Conservation (phyloP, 2,329 filamentous ascomycete genomes). For the Zasmidium cellare region DNA sequence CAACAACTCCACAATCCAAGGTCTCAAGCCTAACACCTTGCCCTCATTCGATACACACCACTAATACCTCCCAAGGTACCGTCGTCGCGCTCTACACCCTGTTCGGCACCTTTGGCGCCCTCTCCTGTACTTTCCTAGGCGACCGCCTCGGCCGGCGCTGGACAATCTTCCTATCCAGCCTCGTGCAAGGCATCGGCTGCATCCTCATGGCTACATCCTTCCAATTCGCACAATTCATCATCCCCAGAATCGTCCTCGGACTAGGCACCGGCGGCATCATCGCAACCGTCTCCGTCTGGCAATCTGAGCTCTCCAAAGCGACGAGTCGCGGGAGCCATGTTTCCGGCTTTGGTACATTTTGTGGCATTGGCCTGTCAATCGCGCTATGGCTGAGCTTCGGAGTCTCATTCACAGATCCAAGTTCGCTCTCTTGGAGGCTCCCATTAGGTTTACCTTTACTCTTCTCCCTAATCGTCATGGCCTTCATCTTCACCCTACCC, state of each 20-base stretch:
- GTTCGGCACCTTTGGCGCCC: constrained; percentile 59
- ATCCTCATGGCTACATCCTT: constrained; percentile 56
- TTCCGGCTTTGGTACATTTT: not conserved
- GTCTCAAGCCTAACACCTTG: too few relatives aligned
- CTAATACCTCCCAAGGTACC: constrained; percentile 1
- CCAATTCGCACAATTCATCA: constrained; percentile 46
- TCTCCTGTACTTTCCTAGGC: constrained; percentile 48
- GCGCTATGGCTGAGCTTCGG: constrained; percentile 50
- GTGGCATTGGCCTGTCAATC: constrained; percentile 41
- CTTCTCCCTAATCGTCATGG: constrained; percentile 14
- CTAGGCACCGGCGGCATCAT: constrained; percentile 37
- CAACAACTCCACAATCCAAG: not conserved
- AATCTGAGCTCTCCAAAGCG: constrained; percentile 40
- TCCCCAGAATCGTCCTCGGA: constrained; percentile 52
- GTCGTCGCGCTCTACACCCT: constrained; percentile 53
- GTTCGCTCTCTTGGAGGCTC: constrained; percentile 42
- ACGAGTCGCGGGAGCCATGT: not conserved
- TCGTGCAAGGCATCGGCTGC: constrained; percentile 50
- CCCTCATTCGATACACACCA: not conserved
- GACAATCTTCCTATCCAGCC: constrained; percentile 33
- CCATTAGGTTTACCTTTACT: constrained; percentile 34
- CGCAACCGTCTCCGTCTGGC: constrained; percentile 41
- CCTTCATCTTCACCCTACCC: constrained; percentile 37
- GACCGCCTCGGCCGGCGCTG: constrained; percentile 52
- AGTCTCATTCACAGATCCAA: constrained; percentile 35